phyloP scores from a whole-genome alignment of 2,329 filamentous ascomycete species.

The Alternaria sp. region DNA sequence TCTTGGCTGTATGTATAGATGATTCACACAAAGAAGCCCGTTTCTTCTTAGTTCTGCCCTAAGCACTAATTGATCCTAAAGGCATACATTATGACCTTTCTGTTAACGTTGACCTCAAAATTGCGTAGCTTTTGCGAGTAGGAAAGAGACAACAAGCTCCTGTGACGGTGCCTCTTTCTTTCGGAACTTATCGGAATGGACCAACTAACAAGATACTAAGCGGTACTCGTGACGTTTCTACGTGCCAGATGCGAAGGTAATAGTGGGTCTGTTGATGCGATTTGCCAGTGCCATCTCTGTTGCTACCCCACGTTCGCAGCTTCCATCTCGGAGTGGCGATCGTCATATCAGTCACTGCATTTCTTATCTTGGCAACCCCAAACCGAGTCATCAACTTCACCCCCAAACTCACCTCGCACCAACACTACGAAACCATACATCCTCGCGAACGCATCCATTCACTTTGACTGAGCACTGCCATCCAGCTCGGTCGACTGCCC shows the following conservation, averaged over 20 bases:
- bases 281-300: conserved; percentile 6
- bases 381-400: conserved; percentile 22
- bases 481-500: conserved; percentile 64
- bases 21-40: neutral
- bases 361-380: conserved; percentile 19
- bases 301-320: conserved; percentile 22
- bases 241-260: conserved; percentile 1
- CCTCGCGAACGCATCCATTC: conserved; percentile 29
- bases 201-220: conserved; percentile 4
- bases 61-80: no score
- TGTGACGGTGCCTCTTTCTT: neutral
- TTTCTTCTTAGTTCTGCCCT: no score
- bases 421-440: conserved; percentile 23
- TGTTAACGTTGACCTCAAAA: neutral
- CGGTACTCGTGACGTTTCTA: conserved; percentile 4
- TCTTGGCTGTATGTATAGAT: neutral
- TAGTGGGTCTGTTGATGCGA: conserved; percentile 6
- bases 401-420: conserved; percentile 12
- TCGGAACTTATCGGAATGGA: conserved; percentile 14
- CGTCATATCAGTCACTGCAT: conserved; percentile 19
- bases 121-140: neutral
- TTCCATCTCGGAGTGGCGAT: conserved; percentile 19
- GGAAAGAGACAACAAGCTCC: no score
- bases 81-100: no score
- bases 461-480: conserved; percentile 48